Evolutionary conservation across 345 rosid genomes (phyloP), one percentile per base, ranked within the genome.

Genomic region (Cardiospermum halicacabum): DNA sequence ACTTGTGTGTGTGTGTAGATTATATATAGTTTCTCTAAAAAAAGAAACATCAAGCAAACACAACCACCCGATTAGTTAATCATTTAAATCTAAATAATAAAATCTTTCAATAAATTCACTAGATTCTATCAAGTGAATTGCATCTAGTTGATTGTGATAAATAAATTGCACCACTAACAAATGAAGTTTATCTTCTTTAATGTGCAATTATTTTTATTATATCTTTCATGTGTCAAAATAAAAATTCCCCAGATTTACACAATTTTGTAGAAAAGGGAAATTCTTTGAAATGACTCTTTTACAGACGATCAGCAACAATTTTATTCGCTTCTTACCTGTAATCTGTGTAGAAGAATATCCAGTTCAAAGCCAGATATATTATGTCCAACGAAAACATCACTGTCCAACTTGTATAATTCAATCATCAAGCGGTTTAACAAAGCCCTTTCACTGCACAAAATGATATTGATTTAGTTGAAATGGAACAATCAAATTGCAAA

Each of bases 291-390:
- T 55, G 25, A 43, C 8, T 27, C 54, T 18, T 18, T n/a, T 8
- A 16, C 19, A 19, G 19, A 16, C 16, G 5, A 45, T 47, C 7
- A 47, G 51, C 10, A 43, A 7, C 18, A 47, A 21, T 16, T 47
- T 5, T 47, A 7, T 40, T 47, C n/a, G n/a, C n/a, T 47, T 56
- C 76, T 53, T 60, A 88, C 99, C 96, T 91, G 95, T 47, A 89
- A 80, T 82, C 99, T 85, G 58, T 91, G 92, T 37, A 94, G 91
- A 70, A 94, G 92, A 72, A 94, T 91, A 75, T 91, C 95, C 74
- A 94, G 81, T 78, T 94, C 99, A 85, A 89, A 94, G 56, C 99
- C 95, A 75, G 99, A 94, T 81, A 91, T 78, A 70, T 94, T 94
- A 78, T 94, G 99, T 28, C 99, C 99, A 57, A 91, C 86, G 60